Evolutionary conservation across 805 yeast genomes (phyloP), one percentile per base, ranked within the genome.

Genomic region (Candida maesae): DNA sequence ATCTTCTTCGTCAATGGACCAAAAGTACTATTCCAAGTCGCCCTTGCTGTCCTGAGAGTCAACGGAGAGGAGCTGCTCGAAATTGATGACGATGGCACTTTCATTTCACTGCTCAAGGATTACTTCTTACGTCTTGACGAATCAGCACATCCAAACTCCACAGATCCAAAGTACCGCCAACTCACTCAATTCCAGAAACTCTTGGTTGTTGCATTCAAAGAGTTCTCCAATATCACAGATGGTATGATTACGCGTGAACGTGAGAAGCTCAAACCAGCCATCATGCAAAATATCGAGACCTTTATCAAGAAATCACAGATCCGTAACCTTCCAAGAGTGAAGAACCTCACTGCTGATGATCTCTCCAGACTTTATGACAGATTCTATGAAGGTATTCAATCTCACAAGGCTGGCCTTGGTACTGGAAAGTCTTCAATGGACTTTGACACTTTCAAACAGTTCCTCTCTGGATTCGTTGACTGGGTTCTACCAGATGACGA

Each of bases 281-380:
- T 93, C 33, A 79, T 85, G 56, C 85, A 76, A 52, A 91, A 93
- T 40, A 88, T 91, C 46, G 95, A 93, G 51, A 72, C 80, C 1
- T 91, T 91, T 66, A 95, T 93, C 26, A 93, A 91, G 62, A 73
- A 96, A 42, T 87, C 97, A 0, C 96, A 93, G 61, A 60, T 93
- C 30, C 73, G 99, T 50, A 90, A 88, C 61, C 66, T 91, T 40
- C 91, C 95, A 26, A 81, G 82, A 57, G 77, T 86, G 1, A 73
- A 70, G 19, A 76, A 84, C 55, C 64, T 91, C 25, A 59, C 70
- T 4, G 68, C 63, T 19, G 79, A 71, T 0, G 77, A 85, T 28
- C 50, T 88, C 14, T 78, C 88, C 4, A 76, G 83, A 41, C 68
- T 89, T 5, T 91, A 93, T 60, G 98, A 93, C 55, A 69, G 93